Conservation (phyloP, 2,329 filamentous ascomycete species). For the Cordyceps farinosa region DNA sequence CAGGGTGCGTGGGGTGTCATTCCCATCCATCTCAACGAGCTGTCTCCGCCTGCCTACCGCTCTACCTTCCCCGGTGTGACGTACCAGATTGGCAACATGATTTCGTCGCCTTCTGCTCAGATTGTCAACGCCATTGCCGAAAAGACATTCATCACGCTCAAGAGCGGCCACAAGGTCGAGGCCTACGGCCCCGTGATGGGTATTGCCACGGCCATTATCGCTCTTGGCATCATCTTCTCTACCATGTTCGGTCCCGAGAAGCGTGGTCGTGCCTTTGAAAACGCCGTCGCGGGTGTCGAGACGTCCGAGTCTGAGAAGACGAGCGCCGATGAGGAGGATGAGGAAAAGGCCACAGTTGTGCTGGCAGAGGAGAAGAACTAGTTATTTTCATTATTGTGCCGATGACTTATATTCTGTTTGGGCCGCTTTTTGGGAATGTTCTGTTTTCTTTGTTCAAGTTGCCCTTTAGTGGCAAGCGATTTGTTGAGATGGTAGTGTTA, state of each 20-base stretch:
- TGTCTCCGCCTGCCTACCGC: slow-evolving; percentile 66
- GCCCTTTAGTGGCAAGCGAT: neutral
- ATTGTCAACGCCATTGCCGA: slow-evolving; percentile 75
- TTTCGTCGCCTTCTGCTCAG: slow-evolving; percentile 67
- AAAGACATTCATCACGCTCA: slow-evolving; percentile 51
- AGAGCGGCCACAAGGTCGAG: slow-evolving; percentile 55
- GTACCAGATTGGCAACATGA: slow-evolving; percentile 74
- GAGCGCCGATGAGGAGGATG: slow-evolving; percentile 26
- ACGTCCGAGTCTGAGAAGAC: slow-evolving; percentile 27
- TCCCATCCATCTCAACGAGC: slow-evolving; percentile 70
- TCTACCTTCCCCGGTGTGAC: slow-evolving; percentile 68
- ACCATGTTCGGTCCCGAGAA: slow-evolving; percentile 71
- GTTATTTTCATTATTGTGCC: neutral
- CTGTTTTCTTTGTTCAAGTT: neutral
- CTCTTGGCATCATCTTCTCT: slow-evolving; percentile 63
- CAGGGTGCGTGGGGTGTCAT: slow-evolving; percentile 66
- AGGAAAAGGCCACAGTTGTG: slow-evolving; percentile 29
- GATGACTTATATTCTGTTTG: neutral
- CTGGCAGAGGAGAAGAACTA: slow-evolving; percentile 9
- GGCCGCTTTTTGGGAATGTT: no score
- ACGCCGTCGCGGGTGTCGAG: slow-evolving; percentile 41
- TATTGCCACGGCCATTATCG: slow-evolving; percentile 73
- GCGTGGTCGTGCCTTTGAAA: slow-evolving; percentile 66
- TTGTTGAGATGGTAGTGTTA: neutral
- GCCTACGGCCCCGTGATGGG: slow-evolving; percentile 75